Evolutionary conservation across 495 filamentous ascomycete genomes (phyloP), one percentile per base, ranked within the genome.

Genomic region (Neurospora tetrasperma): DNA sequence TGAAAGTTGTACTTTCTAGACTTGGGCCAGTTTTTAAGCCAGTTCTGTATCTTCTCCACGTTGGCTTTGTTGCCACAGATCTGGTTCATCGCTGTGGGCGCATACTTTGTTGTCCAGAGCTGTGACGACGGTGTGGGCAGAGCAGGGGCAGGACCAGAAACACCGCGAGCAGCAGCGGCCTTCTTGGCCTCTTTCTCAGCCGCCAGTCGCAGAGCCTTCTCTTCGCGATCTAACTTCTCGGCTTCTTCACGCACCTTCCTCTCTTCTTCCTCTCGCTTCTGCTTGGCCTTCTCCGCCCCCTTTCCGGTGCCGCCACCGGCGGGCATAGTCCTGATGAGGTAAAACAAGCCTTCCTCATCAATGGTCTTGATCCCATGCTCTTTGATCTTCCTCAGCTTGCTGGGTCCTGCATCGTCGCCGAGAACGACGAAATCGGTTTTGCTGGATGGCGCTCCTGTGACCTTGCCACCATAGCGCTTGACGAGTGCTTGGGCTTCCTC

Each of bases 21-120:
- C 75, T 89, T 89, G 42, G 87, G 88, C 90, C 96, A 99, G 74
- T 89, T 89, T 42, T 87, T 88, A 27, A 99, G 86, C 94, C 96
- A 99, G 42, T 75, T 85, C 78, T 96, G 92, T 20, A 98, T 88
- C 79, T 90, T 96, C 77, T 98, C 96, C 4, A 99, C 95, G 43
- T 89, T 87, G 18, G 82, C 86, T 79, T 98, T 99, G 82, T 99
- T 99, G 73, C 96, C 96, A 79, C 95, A 98, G 70, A 99, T 97
- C 80, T 98, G 94, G 71, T 80, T 91, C 44, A 93, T 85, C 44
- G 89, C 85, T 0, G 90, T 91, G 5, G 96, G 96, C 0, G 96
- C 95, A 82, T 99, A 98, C 77, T 98, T 98, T 39, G 90, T 91
- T 8, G 96, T 98, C 96, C 96, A 98, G 7, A 99, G 86, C 66